phyloP scores from a whole-genome alignment of 139 green algal species.

The Tetraselmis chui region DNA sequence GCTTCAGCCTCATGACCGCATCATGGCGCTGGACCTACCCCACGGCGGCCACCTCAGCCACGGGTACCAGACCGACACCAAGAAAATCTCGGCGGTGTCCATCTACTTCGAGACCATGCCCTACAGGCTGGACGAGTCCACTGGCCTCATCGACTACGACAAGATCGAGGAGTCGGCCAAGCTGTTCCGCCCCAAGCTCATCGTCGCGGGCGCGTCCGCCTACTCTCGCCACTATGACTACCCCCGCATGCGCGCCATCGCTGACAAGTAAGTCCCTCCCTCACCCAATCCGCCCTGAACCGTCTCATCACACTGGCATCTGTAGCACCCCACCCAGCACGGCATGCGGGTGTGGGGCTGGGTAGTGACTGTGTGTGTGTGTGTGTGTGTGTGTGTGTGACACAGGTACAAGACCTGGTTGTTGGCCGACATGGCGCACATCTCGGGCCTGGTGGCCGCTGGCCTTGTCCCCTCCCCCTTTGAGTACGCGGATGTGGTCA shows the following conservation, averaged over 20 bases:
- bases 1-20: slow-evolving; percentile 94
- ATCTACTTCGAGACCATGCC: slow-evolving; percentile 98
- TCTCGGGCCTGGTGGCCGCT: slow-evolving; percentile 75
- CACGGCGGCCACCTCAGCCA: slow-evolving; percentile 95
- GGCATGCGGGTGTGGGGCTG: no score
- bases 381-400: not conserved
- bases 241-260: slow-evolving; percentile 78
- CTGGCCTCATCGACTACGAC: slow-evolving; percentile 95
- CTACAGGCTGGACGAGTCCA: slow-evolving; percentile 92
- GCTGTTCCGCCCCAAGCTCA: slow-evolving; percentile 82
- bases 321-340: no score
- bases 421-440: slow-evolving; percentile 97
- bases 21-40: slow-evolving; percentile 97
- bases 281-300: not conserved
- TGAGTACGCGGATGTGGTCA: slow-evolving; percentile 91
- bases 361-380: no score
- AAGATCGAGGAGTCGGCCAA: slow-evolving; percentile 55
- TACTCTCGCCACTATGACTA: slow-evolving; percentile 96
- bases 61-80: slow-evolving; percentile 94
- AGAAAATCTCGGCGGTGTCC: slow-evolving; percentile 94
- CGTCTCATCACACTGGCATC: no score
- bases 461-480: slow-evolving; percentile 85
- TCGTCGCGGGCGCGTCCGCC: slow-evolving; percentile 89
- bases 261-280: slow-evolving; percentile 35
- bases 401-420: slow-evolving; percentile 50